Conservation (phyloP, 2,329 filamentous ascomycete species). For the Colletotrichum destructivum region DNA sequence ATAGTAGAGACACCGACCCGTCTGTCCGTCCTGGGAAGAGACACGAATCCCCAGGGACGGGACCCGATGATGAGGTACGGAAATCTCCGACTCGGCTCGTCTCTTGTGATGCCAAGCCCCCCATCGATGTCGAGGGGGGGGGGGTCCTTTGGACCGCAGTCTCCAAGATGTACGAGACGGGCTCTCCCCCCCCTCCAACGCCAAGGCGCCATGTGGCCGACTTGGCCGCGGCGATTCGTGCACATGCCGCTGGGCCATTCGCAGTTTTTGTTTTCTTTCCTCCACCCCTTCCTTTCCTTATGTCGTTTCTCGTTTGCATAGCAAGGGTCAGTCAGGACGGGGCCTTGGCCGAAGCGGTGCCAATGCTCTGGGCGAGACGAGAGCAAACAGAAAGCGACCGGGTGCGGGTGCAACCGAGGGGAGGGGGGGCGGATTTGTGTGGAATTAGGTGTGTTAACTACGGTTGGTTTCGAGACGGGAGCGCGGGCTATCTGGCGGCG, state of each 20-base stretch:
- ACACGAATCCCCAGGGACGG: neutral
- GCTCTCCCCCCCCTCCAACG: too few relatives aligned
- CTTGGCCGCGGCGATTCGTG: constrained; percentile 16
- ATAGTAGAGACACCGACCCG: neutral
- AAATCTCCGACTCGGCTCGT: constrained; percentile 22
- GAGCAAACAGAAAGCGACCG: neutral
- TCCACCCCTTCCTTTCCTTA: too few relatives aligned
- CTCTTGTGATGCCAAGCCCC: constrained; percentile 8
- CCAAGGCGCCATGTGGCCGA: constrained; percentile 26
- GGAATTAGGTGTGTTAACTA: neutral
- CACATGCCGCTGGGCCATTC: neutral
- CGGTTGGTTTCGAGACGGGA: neutral
- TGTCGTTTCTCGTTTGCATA: neutral
- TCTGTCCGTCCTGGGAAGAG: neutral
- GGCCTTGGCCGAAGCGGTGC: constrained; percentile 32
- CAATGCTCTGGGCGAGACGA: constrained; percentile 26
- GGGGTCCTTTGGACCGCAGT: too few relatives aligned
- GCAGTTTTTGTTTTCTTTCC: too few relatives aligned
- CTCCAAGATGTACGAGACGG: neutral
- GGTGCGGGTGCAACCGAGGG: neutral
- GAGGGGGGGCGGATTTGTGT: neutral
- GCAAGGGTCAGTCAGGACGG: neutral
- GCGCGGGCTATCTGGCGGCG: neutral
- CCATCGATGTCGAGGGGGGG: neutral
- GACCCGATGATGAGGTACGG: constrained; percentile 15